phyloP scores from a whole-genome alignment of 495 filamentous ascomycete species.

The Daldinia vernicosa region DNA sequence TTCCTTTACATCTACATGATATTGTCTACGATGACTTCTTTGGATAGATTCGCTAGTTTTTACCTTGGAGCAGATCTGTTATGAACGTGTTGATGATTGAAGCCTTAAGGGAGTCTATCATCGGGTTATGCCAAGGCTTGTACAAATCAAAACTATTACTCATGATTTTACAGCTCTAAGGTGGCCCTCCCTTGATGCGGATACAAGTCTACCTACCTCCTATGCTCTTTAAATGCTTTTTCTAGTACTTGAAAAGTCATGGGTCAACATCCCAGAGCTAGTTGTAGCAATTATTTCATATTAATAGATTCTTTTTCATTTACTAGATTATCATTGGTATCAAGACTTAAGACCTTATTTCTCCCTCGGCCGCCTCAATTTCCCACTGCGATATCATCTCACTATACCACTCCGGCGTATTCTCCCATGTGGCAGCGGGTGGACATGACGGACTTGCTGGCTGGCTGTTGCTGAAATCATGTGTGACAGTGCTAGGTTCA shows the following conservation, averaged over 20 bases:
- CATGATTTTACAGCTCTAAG: neutral
- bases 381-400: slow-evolving; percentile 28
- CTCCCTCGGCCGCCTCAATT: slow-evolving; percentile 1
- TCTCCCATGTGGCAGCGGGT: slow-evolving; percentile 6
- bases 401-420: slow-evolving; percentile 14
- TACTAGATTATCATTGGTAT: neutral
- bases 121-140: neutral
- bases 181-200: neutral
- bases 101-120: neutral
- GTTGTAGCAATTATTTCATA: neutral
- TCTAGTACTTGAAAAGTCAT: neutral
- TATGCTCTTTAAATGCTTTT: neutral
- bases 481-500: slow-evolving; percentile 39
- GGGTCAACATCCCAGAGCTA: neutral
- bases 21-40: neutral
- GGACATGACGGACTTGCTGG: slow-evolving; percentile 10
- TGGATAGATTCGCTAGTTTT: neutral
- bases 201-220: neutral
- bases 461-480: slow-evolving; percentile 18
- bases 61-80: neutral
- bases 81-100: neutral
- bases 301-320: neutral
- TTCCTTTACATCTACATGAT: neutral
- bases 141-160: neutral
- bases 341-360: neutral